Percentiles rank a stretch among this genome's conserved stretches.
Conservation (phyloP, 768 basidiomycete genomes). For the Nevesoporus exiguus region DNA sequence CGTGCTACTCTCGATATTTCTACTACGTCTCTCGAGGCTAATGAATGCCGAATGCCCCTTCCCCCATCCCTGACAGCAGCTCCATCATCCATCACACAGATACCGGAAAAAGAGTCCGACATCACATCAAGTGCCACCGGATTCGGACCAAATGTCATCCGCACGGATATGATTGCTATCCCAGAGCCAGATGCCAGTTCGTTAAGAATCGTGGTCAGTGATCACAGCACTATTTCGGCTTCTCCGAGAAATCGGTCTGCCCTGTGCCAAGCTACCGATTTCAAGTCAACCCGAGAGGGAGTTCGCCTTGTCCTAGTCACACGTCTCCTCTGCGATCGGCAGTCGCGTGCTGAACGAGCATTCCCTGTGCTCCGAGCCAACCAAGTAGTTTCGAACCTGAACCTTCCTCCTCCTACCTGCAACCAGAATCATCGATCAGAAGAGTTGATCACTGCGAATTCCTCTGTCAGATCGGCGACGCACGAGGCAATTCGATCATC, state of each 20-base stretch:
- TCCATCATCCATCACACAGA: constrained; percentile 10
- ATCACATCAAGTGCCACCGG: constrained; percentile 9
- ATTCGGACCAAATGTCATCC: constrained; percentile 7
- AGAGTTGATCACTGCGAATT: constrained; percentile 41
- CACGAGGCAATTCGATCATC: constrained; percentile 44
- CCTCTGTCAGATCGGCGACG: constrained; percentile 33
- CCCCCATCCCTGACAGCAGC: constrained; percentile 13
- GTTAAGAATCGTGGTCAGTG: constrained; percentile 30
- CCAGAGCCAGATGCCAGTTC: constrained; percentile 12
- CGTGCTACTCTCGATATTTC: constrained; percentile 9
- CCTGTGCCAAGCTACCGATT: constrained; percentile 14
- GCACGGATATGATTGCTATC: constrained; percentile 6
- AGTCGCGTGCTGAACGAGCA: constrained; percentile 60
- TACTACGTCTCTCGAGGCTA: constrained; percentile 4
- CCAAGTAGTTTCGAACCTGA: constrained; percentile 38
- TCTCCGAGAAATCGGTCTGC: constrained; percentile 5
- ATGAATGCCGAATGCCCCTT: constrained; percentile 5
- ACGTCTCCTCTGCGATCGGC: constrained; percentile 55
- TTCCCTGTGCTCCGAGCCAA: constrained; percentile 64
- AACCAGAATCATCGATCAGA: constrained; percentile 45
- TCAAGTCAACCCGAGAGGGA: constrained; percentile 52
- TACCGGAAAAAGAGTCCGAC: constrained; percentile 16
- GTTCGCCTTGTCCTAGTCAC: constrained; percentile 62
- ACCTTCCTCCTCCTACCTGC: constrained; percentile 29
- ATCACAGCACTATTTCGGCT: constrained; percentile 19